A percentile compares a stretch with the other conserved stretches of the same genome.
phyloP scores from a whole-genome alignment of 305 asterid genomes.

The Fraxinus velutina region DNA sequence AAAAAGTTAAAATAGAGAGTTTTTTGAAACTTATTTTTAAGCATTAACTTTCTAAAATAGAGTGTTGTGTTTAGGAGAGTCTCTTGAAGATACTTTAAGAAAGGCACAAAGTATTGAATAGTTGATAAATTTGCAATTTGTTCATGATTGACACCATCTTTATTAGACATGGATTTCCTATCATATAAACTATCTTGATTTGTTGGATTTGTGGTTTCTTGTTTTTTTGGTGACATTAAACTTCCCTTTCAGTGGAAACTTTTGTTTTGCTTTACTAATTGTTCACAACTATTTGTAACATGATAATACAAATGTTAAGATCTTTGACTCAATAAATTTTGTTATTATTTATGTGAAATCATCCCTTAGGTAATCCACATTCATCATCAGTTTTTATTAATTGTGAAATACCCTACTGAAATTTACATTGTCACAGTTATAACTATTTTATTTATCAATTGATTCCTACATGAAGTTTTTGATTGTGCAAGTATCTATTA shows the following conservation, averaged over 20 bases:
- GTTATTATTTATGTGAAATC: not conserved
- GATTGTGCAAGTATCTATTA: not conserved
- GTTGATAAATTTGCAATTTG: not conserved
- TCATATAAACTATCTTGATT: not conserved
- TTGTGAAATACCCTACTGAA: not conserved
- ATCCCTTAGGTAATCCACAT: not conserved
- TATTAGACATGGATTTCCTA: not conserved
- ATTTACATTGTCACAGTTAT: not conserved
- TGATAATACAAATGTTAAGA: not conserved
- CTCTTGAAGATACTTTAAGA: not conserved
- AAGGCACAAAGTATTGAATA: not conserved
- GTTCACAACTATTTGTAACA: not conserved
- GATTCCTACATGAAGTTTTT: not conserved
- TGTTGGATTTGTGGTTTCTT: not conserved
- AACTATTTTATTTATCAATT: not conserved
- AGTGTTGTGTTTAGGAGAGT: not conserved
- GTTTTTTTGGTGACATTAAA: not conserved
- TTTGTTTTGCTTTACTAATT: not conserved
- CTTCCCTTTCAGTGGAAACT: not conserved
- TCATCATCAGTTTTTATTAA: not conserved
- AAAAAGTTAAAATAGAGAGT: not conserved
- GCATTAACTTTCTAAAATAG: not conserved
- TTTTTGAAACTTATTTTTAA: not conserved
- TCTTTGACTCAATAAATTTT: not conserved
- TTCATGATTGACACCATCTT: not conserved